phyloP scores from a whole-genome alignment of 2,329 filamentous ascomycete genomes.

The Colletotrichum spinosum region DNA sequence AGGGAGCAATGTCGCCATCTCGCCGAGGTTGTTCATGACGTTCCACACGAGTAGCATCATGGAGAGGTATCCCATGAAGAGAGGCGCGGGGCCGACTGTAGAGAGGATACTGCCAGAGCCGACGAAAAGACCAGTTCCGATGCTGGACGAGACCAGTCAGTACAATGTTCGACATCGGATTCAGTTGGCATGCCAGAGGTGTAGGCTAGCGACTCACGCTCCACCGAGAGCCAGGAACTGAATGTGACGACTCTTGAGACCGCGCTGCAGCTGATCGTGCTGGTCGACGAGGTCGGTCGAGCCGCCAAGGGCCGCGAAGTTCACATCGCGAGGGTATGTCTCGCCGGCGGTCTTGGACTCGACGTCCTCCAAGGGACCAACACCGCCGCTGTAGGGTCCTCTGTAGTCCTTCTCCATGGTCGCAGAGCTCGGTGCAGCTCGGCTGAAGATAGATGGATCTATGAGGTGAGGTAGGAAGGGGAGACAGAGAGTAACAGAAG shows the following conservation, averaged over 20 bases:
- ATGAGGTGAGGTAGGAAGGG: too few species aligned
- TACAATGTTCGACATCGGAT: background rate
- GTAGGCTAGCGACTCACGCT: constrained; percentile 45
- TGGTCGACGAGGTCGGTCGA: constrained; percentile 50
- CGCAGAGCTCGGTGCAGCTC: background rate
- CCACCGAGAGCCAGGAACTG: constrained; percentile 69
- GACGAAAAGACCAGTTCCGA: constrained; percentile 74
- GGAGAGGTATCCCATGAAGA: constrained; percentile 75
- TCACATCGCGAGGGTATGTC: constrained; percentile 37
- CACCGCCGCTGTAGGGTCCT: constrained; percentile 26
- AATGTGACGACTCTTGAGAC: constrained; percentile 70
- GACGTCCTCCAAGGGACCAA: constrained; percentile 30
- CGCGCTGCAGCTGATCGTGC: constrained; percentile 62
- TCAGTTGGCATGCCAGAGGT: background rate
- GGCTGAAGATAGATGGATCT: background rate
- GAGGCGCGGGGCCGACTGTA: constrained; percentile 70
- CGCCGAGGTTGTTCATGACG: constrained; percentile 66
- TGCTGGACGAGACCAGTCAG: constrained; percentile 47
- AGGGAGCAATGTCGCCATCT: constrained; percentile 67
- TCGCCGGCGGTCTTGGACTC: constrained; percentile 41
- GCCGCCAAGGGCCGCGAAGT: constrained; percentile 39
- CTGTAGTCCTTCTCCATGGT: constrained; percentile 34
- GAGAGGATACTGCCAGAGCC: constrained; percentile 69
- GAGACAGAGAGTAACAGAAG: background rate
- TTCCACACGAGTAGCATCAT: constrained; percentile 67